Base-by-base conservation (phyloP, 129 eudicot genomes). In the Calendula officinalis region DNA sequence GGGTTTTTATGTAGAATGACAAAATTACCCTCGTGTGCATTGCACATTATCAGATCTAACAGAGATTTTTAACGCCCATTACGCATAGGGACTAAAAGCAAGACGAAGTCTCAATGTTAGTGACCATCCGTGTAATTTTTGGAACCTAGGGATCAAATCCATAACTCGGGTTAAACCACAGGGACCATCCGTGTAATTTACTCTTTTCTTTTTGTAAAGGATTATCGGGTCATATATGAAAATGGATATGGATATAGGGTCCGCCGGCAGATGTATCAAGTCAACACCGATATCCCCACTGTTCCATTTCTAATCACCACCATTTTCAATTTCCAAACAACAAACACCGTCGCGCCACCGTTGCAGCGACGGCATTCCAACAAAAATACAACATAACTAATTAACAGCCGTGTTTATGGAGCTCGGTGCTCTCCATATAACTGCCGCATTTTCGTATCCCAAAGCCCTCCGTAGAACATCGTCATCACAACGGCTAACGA, bases 381-480 rank as follows among this genome's bases (percentile, higher is more conserved):
- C 10, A 38, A 1, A 22, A 22, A 22, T 22, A 22, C 30, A 22
- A 1, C 56, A 2, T 3, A 10, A 50, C 27, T 10, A 66, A 38
- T 2, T 5, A 55, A 12, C 60, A 15, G 7, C 50, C 55, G 52
- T 71, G 73, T 32, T 17, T 40, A 76, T 76, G 82, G 17, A 41
- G 67, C 72, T 62, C 15, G 39, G 49, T 48, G 37, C 59, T 49
- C 72, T 76, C 40, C 75, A 41, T 39, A 62, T 63, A 40, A 6
- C 60, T 64, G 41, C 70, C 47, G n/a, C 5, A 74, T 51, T 32
- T 53, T 65, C 43, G n/a, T 30, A 5, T 50, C 56, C 66, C 57
- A 73, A 64, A 72, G 53, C 76, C 86, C 74, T 64, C 15, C 22
- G 27, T 22, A 60, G 30, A 72, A 56, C 76, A 58, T 40, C 73